Evolutionary conservation across 2,329 filamentous ascomycete species (phyloP).

Genomic region (Juglanconis sp.): DNA sequence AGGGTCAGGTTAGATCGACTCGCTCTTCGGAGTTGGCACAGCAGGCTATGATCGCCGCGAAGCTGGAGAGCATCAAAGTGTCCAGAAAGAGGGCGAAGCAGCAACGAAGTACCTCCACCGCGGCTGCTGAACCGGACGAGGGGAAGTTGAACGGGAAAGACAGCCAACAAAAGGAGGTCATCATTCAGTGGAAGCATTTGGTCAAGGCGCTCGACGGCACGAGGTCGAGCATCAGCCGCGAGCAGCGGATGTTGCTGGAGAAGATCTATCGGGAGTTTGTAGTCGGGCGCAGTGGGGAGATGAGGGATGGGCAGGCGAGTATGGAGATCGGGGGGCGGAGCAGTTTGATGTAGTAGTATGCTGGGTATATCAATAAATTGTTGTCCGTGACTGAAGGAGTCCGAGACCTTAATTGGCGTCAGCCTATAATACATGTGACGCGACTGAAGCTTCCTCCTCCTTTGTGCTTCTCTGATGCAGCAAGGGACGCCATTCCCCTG

Average conservation of each 20-base stretch:
- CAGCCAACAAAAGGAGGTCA: conserved; percentile 56
- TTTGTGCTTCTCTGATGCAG: too few species aligned
- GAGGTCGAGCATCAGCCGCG: conserved; percentile 74
- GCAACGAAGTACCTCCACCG: conserved; percentile 30
- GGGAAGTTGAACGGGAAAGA: conserved; percentile 19
- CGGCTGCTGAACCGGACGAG: conserved; percentile 25
- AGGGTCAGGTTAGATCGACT: conserved; percentile 42
- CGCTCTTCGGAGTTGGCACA: conserved; percentile 63
- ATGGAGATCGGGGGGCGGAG: conserved; percentile 90
- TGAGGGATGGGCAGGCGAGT: conserved; percentile 87
- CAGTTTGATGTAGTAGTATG: conserved; percentile 75
- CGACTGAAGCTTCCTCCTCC: too few species aligned
- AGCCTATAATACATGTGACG: too few species aligned
- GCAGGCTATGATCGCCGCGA: conserved; percentile 74
- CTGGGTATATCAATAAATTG: too few species aligned
- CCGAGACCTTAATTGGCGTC: too few species aligned
- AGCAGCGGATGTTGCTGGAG: conserved; percentile 71
- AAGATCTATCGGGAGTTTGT: conserved; percentile 93
- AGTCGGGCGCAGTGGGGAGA: conserved; percentile 86
- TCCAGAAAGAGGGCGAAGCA: conserved; percentile 63
- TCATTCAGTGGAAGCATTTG: conserved; percentile 82
- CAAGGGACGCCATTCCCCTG: too few species aligned
- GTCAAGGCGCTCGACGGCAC: conserved; percentile 73
- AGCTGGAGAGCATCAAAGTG: conserved; percentile 75
- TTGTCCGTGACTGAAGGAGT: too few species aligned